Conservation (phyloP, 2,329 filamentous ascomycete genomes). For the Atkinsonella texensis region DNA sequence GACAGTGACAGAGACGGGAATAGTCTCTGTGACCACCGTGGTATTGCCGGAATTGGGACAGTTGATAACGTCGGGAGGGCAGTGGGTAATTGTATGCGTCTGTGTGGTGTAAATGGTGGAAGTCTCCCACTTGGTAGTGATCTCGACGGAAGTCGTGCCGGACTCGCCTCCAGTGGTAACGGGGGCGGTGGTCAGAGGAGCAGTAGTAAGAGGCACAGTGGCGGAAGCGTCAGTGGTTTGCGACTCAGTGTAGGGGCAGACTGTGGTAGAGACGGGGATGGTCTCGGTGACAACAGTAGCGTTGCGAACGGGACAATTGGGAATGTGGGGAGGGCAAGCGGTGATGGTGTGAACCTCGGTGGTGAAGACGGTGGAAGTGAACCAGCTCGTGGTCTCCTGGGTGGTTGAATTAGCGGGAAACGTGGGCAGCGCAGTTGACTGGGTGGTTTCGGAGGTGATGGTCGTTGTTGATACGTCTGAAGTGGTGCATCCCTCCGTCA, state of each 20-base stretch:
- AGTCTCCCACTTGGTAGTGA: slow-evolving; percentile 15
- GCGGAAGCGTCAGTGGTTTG: no score
- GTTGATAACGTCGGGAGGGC: slow-evolving; percentile 17
- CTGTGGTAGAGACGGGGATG: neutral
- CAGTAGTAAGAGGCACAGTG: slow-evolving; percentile 3
- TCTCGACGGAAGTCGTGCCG: slow-evolving; percentile 2
- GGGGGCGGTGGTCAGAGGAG: neutral
- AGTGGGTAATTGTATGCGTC: slow-evolving; percentile 17
- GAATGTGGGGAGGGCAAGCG: neutral
- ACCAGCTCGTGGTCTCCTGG: no score
- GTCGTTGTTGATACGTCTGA: no score
- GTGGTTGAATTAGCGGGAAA: no score
- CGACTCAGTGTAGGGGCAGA: slow-evolving; percentile 7
- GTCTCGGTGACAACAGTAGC: no score
- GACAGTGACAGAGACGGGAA: slow-evolving; percentile 26
- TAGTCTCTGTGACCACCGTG: slow-evolving; percentile 17
- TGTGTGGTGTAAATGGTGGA: slow-evolving; percentile 20
- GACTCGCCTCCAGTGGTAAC: no score
- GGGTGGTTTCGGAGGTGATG: no score
- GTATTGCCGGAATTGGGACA: slow-evolving; percentile 17
- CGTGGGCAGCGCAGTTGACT: no score
- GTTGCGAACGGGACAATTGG: no score
- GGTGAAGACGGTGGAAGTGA: no score
- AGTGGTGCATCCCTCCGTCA: no score
- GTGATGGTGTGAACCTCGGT: slow-evolving; percentile 1